Evolutionary conservation across 176 grass and related monocot genomes (phyloP).

Genomic region (Phoenix roebelenii): DNA sequence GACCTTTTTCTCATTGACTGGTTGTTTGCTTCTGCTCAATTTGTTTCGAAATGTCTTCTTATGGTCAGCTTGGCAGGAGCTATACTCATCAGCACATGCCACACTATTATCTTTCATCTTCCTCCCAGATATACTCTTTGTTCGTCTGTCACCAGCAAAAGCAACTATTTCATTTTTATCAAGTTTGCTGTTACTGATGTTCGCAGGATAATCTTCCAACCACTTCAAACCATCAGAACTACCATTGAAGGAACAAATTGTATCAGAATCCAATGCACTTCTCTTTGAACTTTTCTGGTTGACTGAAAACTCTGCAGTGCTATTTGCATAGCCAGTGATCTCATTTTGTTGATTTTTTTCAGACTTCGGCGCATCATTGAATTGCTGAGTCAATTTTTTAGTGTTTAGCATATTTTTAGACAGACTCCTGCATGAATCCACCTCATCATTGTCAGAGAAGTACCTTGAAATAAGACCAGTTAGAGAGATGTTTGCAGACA

Average conservation of each 20-base stretch:
- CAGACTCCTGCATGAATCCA: background rate
- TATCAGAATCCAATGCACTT: background rate
- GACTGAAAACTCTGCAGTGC: background rate
- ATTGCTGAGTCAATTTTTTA: background rate
- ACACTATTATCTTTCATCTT: no score
- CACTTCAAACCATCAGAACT: background rate
- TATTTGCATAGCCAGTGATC: background rate
- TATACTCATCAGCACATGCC: background rate
- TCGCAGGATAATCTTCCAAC: no score
- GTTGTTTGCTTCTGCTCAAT: background rate
- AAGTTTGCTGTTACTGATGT: background rate
- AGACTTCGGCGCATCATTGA: background rate
- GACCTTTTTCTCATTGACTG: background rate
- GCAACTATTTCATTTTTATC: background rate
- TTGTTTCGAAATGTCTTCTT: background rate
- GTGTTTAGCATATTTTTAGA: background rate
- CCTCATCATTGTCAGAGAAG: conserved; percentile 7
- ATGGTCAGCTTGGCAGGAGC: background rate
- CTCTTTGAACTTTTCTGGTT: background rate
- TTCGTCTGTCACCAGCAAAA: no score
- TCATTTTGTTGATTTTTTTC: background rate
- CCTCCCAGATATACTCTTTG: no score
- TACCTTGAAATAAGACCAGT: conserved; percentile 10
- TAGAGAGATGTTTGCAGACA: conserved; percentile 8
- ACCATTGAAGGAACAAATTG: conserved; percentile 10